Conservation (phyloP, 2,329 filamentous ascomycete species). For the Gnomoniopsis sp. region DNA sequence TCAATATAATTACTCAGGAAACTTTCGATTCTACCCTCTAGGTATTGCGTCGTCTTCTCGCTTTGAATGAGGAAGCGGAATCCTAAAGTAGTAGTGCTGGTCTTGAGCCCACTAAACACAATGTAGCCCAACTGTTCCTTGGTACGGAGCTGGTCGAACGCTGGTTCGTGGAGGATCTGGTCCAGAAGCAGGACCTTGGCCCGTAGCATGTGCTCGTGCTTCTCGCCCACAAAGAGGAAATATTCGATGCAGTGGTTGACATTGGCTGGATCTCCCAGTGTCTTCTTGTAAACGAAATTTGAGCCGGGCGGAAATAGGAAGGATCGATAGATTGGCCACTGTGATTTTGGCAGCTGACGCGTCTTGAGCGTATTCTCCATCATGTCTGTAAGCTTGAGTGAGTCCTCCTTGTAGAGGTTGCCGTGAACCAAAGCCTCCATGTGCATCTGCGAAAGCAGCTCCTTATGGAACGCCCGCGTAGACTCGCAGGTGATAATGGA, state of each 20-base stretch:
- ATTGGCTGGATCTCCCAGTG: slow-evolving; percentile 80
- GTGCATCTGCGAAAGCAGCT: slow-evolving; percentile 78
- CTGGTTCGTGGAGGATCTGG: slow-evolving; percentile 89
- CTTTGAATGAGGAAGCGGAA: slow-evolving; percentile 93
- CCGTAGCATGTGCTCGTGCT: slow-evolving; percentile 64
- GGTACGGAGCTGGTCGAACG: slow-evolving; percentile 90
- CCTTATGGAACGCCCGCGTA: slow-evolving; percentile 73
- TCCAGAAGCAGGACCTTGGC: slow-evolving; percentile 79
- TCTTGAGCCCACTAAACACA: slow-evolving; percentile 77
- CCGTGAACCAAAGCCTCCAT: slow-evolving; percentile 88
- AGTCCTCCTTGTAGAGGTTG: slow-evolving; percentile 92
- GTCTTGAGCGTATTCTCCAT: slow-evolving; percentile 76
- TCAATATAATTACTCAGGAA: slow-evolving; percentile 70
- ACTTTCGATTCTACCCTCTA: slow-evolving; percentile 82
- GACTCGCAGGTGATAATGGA: slow-evolving; percentile 70
- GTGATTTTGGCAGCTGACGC: slow-evolving; percentile 66
- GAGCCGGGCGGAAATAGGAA: slow-evolving; percentile 74
- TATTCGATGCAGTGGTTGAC: slow-evolving; percentile 86
- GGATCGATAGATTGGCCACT: slow-evolving; percentile 77
- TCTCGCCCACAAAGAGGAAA: slow-evolving; percentile 66
- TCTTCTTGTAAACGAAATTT: slow-evolving; percentile 80
- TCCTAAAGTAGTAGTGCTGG: slow-evolving; percentile 73
- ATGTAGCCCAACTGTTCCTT: slow-evolving; percentile 98
- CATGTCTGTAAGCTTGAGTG: slow-evolving; percentile 77
- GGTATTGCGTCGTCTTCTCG: slow-evolving; percentile 77